These are phyloP conservation scores for Fusarium marasasianum DNA, from an alignment of 2,329 filamentous ascomycete species.

Conservation along the genomic window DNA sequence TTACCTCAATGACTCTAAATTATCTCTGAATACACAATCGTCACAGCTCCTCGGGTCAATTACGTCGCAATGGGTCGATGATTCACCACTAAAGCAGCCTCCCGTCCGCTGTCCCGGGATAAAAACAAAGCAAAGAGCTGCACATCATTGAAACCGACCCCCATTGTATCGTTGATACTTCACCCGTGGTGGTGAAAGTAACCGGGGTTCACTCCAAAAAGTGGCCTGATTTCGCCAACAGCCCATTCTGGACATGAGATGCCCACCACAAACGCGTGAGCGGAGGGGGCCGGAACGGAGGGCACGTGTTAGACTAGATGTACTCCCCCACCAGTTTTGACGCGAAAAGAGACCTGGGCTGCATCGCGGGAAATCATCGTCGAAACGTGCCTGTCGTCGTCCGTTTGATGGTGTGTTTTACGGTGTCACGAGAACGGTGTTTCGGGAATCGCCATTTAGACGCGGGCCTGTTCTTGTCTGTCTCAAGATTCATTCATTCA, in stretches of 20 bases:
- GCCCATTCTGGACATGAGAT: conserved; percentile 34
- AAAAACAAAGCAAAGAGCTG: conserved; percentile 1
- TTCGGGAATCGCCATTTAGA: conserved; percentile 23
- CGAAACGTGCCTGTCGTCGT: conserved; percentile 25
- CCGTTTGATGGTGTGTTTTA: conserved; percentile 33
- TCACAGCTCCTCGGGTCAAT: conserved; percentile 1
- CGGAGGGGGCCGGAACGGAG: conserved; percentile 42
- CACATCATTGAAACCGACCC: neutral
- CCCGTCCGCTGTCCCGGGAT: neutral
- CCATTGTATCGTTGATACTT: neutral
- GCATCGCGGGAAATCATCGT: conserved; percentile 44
- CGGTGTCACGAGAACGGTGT: conserved; percentile 4
- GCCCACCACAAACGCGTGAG: conserved; percentile 31
- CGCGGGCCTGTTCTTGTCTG: neutral
- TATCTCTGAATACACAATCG: neutral
- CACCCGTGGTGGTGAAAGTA: neutral
- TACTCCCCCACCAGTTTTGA: neutral
- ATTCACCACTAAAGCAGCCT: conserved; percentile 8
- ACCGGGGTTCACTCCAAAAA: conserved; percentile 11
- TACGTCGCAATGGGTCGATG: conserved; percentile 4
- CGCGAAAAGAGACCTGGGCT: neutral
- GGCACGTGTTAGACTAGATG: conserved; percentile 20
- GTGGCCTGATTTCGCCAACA: conserved; percentile 41
- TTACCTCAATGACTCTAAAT: neutral
- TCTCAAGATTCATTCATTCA: neutral